Conservation (phyloP, 164 flowering plant genomes). For the Aristolochia fimbriata region DNA sequence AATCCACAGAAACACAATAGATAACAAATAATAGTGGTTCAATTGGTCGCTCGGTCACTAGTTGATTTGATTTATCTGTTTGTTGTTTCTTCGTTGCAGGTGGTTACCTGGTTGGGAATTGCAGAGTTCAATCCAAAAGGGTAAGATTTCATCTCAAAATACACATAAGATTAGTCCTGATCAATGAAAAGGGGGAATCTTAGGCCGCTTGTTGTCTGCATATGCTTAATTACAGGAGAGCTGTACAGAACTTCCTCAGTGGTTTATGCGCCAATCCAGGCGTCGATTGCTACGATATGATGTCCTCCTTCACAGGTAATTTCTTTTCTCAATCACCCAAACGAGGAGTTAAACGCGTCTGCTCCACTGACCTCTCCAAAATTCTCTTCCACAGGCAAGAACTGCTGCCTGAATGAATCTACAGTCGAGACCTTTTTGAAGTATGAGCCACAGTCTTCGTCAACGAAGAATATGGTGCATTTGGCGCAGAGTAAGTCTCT, state of each 20-base stretch:
- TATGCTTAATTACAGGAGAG: conserved; percentile 23
- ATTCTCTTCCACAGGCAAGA: conserved; percentile 23
- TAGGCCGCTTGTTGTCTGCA: background rate
- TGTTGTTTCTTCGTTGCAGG: conserved; percentile 11
- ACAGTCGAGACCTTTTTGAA: conserved; percentile 40
- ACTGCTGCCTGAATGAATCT: conserved; percentile 62
- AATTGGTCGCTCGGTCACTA: background rate
- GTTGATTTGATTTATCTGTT: background rate
- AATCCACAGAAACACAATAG: too few species aligned
- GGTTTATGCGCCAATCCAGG: conserved; percentile 37
- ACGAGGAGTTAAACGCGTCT: background rate
- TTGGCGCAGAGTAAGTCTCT: conserved; percentile 54
- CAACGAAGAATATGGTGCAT: conserved; percentile 70
- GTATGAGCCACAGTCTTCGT: conserved; percentile 61
- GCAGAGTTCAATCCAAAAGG: conserved; percentile 74
- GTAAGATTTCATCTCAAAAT: conserved; percentile 21
- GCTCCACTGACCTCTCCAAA: background rate
- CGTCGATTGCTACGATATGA: conserved; percentile 52
- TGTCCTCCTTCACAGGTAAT: conserved; percentile 23
- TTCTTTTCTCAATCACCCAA: background rate
- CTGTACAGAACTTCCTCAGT: conserved; percentile 30
- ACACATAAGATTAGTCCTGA: background rate
- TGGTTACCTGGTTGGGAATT: conserved; percentile 31
- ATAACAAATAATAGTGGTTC: background rate
- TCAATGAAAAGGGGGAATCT: background rate